Conservation (phyloP, 2,329 filamentous ascomycete genomes). For the Pyrenophora graminea region DNA sequence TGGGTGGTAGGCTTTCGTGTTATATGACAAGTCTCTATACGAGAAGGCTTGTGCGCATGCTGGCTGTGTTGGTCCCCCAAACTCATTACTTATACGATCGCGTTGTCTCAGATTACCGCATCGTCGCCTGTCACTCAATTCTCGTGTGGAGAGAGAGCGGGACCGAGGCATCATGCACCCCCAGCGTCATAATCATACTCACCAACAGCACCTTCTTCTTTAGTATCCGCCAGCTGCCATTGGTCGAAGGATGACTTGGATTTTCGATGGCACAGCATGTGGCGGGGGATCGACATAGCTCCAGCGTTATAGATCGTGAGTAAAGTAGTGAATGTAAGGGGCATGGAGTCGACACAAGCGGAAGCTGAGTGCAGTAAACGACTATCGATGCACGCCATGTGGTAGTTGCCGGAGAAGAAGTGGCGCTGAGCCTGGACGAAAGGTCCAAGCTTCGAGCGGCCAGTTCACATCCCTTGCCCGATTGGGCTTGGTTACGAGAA, state of each 20-base stretch:
- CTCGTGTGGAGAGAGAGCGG: neutral
- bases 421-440: conserved; percentile 3
- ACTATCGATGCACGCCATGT: neutral
- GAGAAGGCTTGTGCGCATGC: neutral
- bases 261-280: neutral
- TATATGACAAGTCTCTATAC: neutral
- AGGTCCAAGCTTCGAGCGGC: conserved; percentile 1
- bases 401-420: neutral
- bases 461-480: conserved; percentile 7
- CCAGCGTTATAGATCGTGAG: neutral
- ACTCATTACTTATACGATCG: conserved; percentile 1
- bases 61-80: neutral
- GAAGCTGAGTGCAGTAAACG: neutral
- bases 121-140: neutral
- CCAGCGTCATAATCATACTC: neutral
- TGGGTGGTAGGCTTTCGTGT: neutral
- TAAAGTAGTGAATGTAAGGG: neutral
- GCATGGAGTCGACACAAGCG: neutral
- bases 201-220: neutral
- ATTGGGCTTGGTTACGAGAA: neutral
- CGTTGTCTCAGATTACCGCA: neutral
- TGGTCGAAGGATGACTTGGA: neutral
- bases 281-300: conserved; percentile 3
- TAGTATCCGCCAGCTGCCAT: neutral
- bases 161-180: conserved; percentile 1